Conservation (phyloP, 1,284 basidiomycete species). For the Amylostereum chailletii region DNA sequence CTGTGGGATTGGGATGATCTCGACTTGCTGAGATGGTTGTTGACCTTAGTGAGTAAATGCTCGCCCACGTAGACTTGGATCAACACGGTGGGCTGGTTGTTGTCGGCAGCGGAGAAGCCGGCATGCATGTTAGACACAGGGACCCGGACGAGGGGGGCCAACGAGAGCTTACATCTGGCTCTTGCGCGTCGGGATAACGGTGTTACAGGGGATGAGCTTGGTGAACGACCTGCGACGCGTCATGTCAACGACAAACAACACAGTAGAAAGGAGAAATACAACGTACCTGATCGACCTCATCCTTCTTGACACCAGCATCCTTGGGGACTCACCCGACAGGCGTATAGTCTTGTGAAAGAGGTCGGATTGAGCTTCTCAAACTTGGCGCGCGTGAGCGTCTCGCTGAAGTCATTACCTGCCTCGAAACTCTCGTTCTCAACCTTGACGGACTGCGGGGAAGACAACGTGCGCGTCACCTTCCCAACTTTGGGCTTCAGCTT, state of each 20-base stretch:
- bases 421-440: slow-evolving; percentile 84
- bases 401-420: slow-evolving; percentile 93
- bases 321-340: slow-evolving; percentile 98
- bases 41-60: slow-evolving; percentile 93
- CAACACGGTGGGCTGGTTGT: slow-evolving; percentile 88
- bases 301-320: slow-evolving; percentile 97
- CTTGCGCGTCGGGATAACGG: slow-evolving; percentile 97
- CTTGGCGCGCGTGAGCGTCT: slow-evolving; percentile 95
- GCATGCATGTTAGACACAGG: slow-evolving; percentile 8
- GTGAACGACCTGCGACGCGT: slow-evolving; percentile 66
- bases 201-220: slow-evolving; percentile 94
- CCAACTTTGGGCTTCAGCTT: slow-evolving; percentile 98
- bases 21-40: slow-evolving; percentile 96
- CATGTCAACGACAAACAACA: background rate
- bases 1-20: slow-evolving; percentile 88
- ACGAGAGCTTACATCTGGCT: slow-evolving; percentile 79
- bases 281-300: slow-evolving; percentile 84
- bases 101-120: slow-evolving; percentile 91
- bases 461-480: slow-evolving; percentile 98
- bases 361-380: slow-evolving; percentile 99
- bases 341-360: slow-evolving; percentile 99
- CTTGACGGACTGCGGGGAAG: slow-evolving; percentile 62
- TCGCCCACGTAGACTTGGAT: slow-evolving; percentile 95
- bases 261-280: no score
- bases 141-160: no score